Evolutionary conservation across 148 eudicot species (phyloP).

Genomic region (Chenopodium suecicum): DNA sequence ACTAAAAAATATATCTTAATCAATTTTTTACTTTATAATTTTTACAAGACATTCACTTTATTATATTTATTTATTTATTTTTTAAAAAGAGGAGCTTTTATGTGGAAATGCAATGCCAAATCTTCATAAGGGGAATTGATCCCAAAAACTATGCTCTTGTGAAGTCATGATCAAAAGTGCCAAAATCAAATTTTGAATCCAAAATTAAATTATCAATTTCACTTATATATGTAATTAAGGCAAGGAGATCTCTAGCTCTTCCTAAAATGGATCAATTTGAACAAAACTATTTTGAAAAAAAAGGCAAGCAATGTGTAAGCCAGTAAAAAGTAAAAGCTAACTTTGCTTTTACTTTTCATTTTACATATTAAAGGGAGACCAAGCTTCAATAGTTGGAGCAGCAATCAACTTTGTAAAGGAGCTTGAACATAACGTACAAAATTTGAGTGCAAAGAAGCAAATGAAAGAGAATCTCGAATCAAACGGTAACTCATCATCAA

Average conservation of each 20-base stretch:
- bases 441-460: slow-evolving; percentile 34
- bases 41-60: too few relatives aligned
- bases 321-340: slow-evolving; percentile 13
- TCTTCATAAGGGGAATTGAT: too few relatives aligned
- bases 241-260: background rate
- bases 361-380: slow-evolving; percentile 34
- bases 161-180: too few relatives aligned
- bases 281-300: background rate
- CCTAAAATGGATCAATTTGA: background rate
- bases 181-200: too few relatives aligned
- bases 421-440: slow-evolving; percentile 43
- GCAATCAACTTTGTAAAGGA: slow-evolving; percentile 53
- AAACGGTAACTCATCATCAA: background rate
- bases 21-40: background rate
- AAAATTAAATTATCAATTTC: too few relatives aligned
- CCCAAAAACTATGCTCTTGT: too few relatives aligned
- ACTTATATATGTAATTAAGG: background rate
- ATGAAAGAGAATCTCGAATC: background rate
- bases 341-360: background rate
- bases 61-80: too few relatives aligned
- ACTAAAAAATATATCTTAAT: too few relatives aligned
- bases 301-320: background rate
- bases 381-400: slow-evolving; percentile 54
- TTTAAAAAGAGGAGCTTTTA: too few relatives aligned
- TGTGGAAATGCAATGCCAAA: too few relatives aligned